Evolutionary conservation across 305 asterid genomes (phyloP), one percentile per base, ranked within the genome.

Genomic region (Fraxinus baroniana): DNA sequence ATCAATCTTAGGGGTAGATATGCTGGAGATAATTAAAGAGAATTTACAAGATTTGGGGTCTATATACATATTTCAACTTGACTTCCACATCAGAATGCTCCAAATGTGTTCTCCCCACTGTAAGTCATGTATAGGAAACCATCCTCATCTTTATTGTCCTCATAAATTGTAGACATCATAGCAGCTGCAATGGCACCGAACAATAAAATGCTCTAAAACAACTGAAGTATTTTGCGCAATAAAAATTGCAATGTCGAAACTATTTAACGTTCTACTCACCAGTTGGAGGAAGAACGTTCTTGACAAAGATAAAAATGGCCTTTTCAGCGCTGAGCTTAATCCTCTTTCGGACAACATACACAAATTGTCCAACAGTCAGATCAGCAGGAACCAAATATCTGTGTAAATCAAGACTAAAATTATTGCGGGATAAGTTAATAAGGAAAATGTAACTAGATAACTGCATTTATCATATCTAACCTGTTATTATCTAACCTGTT

Each of bases 321-420:
- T 96, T 94, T 93, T 96, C 99, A 22, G 99, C 99, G 84, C 98
- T 91, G 82, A 96, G 98, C 91, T 96, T 96, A 79, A 96, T 96
- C 91, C 99, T 92, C 91, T 96, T 95, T 52, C 64, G 64, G 24
- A 55, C 64, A n/a, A 55, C 64, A n/a, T 55, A 55, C 13, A 57
- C 68, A 57, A 57, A 20, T 7, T 57, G 68, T 7, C 68, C 68
- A 57, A 57, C 68, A 18, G 28, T 57, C 68, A 18, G 28, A 20
- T 57, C 68, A 57, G 68, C 68, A 18, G 30, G 68, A 18, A 57
- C 68, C 30, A 57, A 4, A 57, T 57, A 57, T 57, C 28, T 57
- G 26, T 18, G 86, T 36, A 77, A 74, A 75, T 35, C 1, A 35
- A 55, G 44, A 37, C 4, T 35, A 80, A 85, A 49, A 49, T 13